These are phyloP conservation scores for Ustilago tritici DNA, from an alignment of 1,284 basidiomycete species.

Conservation along the genomic window DNA sequence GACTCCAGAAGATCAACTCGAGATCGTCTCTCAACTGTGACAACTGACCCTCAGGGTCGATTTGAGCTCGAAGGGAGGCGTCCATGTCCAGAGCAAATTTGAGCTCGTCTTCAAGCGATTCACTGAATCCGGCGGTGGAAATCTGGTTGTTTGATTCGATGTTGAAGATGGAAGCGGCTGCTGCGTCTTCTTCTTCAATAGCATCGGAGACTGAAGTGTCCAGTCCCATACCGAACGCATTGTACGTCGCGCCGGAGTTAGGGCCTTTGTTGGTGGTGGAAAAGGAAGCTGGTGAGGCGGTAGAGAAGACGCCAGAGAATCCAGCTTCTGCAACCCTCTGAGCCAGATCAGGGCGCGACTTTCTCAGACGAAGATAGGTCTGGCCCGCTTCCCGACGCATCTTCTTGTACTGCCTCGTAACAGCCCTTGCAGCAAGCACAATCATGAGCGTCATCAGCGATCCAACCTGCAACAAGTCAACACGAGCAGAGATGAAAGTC, in stretches of 20 bases:
- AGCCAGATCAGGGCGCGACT: conserved; percentile 27
- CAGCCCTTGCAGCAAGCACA: conserved; percentile 38
- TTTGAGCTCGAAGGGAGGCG: conserved; percentile 25
- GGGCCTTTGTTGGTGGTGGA: conserved; percentile 2
- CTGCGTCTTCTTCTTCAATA: conserved; percentile 31
- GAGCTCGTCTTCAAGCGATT: conserved; percentile 44
- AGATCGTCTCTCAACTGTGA: conserved; percentile 38
- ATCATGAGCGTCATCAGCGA: conserved; percentile 50
- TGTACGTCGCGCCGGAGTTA: conserved; percentile 27
- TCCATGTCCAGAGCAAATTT: conserved; percentile 42
- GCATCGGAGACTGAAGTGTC: conserved; percentile 30
- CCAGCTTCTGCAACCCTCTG: conserved; percentile 24
- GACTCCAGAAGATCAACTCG: conserved; percentile 50
- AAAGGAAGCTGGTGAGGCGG: conserved; percentile 12
- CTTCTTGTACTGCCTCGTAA: conserved; percentile 47
- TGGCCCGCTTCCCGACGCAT: conserved; percentile 31
- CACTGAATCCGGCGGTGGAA: conserved; percentile 23
- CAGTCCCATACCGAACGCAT: conserved; percentile 29
- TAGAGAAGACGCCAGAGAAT: conserved; percentile 4
- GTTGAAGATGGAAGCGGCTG: conserved; percentile 5
- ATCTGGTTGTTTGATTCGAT: conserved; percentile 20
- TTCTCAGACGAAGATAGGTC: conserved; percentile 31
- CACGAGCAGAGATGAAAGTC: conserved; percentile 43
- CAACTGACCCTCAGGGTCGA: conserved; percentile 45
- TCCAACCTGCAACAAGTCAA: conserved; percentile 41